Base-by-base conservation (phyloP, 2,329 filamentous ascomycete genomes). In the Diaporthe amygdali region DNA sequence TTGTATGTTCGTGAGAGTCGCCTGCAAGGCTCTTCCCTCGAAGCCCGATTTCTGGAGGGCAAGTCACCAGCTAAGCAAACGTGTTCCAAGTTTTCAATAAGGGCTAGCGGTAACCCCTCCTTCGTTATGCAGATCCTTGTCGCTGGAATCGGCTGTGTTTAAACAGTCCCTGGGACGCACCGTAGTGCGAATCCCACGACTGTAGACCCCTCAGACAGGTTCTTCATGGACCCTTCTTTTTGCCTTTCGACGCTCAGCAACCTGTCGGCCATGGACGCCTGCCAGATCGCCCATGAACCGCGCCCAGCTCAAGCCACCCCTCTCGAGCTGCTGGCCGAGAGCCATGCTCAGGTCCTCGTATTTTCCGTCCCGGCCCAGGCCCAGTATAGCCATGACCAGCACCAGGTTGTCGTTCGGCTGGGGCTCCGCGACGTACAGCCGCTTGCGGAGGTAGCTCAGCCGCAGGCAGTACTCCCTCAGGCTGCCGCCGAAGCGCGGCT, bases 401-500 rank as follows among this genome's bases (percentile, higher is more conserved):
- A 72, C 71, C 56, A 72, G 54, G 49, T 71, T 72, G 15, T 72
- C 71, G 17, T 72, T 72, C 2, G 71, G 71, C 64, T 72, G 71
- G 32, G 71, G 71, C 68, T 72, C 71, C 7, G 71, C 64, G 34
- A 71, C 68, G 41, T 71, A 61, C 27, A 72, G 64, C 51, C 71
- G 34, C 54, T 64, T 51, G 30, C 71, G 71, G 14, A 72, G 64
- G 64, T 72, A 72, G n/a, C 51, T 44, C 64, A 72, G 47, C 9
- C 69, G 41, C 63, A 72, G 49, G 41, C 47, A 64, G 34, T 64
- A 72, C 55, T 52, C 68, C 30, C 71, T 30, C 68, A 72, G 69
- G 44, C 68, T 68, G 30, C 68, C 68, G 32, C 66, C 51, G 56
- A 72, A 72, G 49, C 71, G 71, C 22, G 41, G 55, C 68, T 72